Conservation (phyloP, 192 early-diverging fungal genomes). For the Geranomyces variabilis region DNA sequence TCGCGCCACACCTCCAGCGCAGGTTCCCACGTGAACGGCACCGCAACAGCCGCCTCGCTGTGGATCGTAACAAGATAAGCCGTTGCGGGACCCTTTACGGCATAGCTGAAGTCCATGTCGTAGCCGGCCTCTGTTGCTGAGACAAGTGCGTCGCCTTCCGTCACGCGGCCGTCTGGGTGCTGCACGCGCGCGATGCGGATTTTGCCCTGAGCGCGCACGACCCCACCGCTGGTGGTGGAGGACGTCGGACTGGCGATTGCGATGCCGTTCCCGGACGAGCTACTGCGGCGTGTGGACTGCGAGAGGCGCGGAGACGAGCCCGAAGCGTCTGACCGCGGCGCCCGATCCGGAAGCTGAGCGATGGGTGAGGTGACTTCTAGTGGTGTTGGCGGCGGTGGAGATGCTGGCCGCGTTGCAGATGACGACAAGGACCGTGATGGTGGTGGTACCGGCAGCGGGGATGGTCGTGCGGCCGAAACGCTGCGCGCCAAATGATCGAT, state of each 20-base stretch:
- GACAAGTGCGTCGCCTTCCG: background rate
- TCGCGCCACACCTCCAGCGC: constrained; percentile 10
- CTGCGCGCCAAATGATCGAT: too few relatives aligned
- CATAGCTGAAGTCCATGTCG: background rate
- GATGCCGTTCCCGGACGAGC: too few relatives aligned
- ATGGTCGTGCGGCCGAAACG: too few relatives aligned
- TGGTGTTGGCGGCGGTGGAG: too few relatives aligned
- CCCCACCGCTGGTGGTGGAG: background rate
- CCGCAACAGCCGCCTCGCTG: background rate
- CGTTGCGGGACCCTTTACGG: background rate
- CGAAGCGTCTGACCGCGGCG: background rate
- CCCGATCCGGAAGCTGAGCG: too few relatives aligned
- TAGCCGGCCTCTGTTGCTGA: background rate
- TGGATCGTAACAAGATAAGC: constrained; percentile 3
- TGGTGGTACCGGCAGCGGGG: too few relatives aligned
- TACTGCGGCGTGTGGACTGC: background rate
- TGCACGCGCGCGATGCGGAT: constrained; percentile 6
- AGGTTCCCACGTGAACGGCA: constrained; percentile 4
- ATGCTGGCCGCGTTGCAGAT: too few relatives aligned
- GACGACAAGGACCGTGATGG: too few relatives aligned
- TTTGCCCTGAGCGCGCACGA: background rate
- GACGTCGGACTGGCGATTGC: too few relatives aligned
- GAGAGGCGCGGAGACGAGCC: constrained; percentile 4
- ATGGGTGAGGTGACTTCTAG: too few relatives aligned
- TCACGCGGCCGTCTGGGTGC: background rate